Evolutionary conservation across 108 stramenopile genomes (phyloP), one percentile per base, ranked within the genome.

Genomic region (Hondaea fermentalgiana): DNA sequence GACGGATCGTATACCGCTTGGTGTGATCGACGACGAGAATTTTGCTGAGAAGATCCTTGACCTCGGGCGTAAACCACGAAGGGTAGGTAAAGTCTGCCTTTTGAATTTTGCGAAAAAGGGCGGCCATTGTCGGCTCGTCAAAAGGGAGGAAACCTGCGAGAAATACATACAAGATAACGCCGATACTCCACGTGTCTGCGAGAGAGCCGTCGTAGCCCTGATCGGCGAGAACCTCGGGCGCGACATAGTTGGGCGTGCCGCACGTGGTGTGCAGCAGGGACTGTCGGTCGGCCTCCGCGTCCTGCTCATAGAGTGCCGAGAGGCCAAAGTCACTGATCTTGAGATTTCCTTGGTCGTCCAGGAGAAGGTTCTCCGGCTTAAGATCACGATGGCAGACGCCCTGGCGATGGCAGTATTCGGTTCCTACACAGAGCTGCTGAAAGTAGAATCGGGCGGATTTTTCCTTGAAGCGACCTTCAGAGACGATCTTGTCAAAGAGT

Each of bases 321-420:
- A 97, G 94, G 16, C 96, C 96, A 89, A 97, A 97, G 91, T 97
- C 96, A 17, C 89, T 90, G 42, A 97, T 97, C 88, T 97, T 97
- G 5, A 96, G 88, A 71, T 94, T 92, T 25, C 93, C 91, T 25
- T 92, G 87, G 12, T 87, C 72, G 87, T 96, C 96, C 51, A 96
- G 93, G 14, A 96, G 93, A 43, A 96, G 60, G 87, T 96, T 97
- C 87, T 96, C 95, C 28, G 93, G 93, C 90, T 95, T 95, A 3
- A 95, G 88, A 87, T 95, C 95, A 14, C 96, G 89, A 71, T 95
- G 95, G 60, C 90, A 91, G n/a, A 95, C 91, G 17, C 96, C 96
- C 72, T 94, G 94, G 5, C 91, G 88, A 89, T 96, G 95, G 87
- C 95, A 95, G 89, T 95, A 94, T 43, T 92, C 88, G 17, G 96